Evolutionary conservation across 169 alveolate genomes (phyloP).

Genomic region (Eimeria zaria): DNA sequence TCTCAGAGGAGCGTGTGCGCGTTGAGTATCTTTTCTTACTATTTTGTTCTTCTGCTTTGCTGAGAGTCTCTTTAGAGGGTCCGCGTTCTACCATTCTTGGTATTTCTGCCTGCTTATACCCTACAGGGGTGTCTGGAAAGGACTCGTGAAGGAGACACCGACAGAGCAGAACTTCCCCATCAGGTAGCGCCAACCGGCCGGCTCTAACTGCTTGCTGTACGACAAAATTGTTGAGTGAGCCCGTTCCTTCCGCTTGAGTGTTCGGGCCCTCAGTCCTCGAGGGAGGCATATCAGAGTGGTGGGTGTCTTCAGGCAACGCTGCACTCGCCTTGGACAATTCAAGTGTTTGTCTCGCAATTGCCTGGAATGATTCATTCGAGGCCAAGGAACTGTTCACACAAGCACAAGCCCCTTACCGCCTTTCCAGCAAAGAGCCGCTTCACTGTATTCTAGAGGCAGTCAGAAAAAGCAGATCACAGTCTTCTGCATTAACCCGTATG

Average conservation of each 20-base stretch:
- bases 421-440: not conserved
- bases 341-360: conserved; percentile 46
- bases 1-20: not conserved
- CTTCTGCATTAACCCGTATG: not conserved
- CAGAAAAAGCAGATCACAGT: not conserved
- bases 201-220: conserved; percentile 36
- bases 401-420: not conserved
- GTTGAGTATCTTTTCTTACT: not conserved
- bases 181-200: conserved; percentile 38
- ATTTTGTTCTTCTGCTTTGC: not conserved
- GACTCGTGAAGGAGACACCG: conserved; percentile 41
- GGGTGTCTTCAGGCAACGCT: not conserved
- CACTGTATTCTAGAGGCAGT: not conserved
- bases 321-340: not conserved
- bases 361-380: conserved; percentile 58
- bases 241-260: not conserved
- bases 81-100: conserved; percentile 18
- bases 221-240: not conserved
- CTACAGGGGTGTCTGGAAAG: conserved; percentile 46
- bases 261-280: not conserved
- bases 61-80: not conserved
- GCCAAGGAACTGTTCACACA: conserved; percentile 39
- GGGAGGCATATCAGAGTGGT: not conserved
- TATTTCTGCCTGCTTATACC: conserved; percentile 4
- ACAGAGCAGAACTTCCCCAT: conserved; percentile 73